phyloP scores from a whole-genome alignment of 331 rosid genomes.

The Spiraea crenata region DNA sequence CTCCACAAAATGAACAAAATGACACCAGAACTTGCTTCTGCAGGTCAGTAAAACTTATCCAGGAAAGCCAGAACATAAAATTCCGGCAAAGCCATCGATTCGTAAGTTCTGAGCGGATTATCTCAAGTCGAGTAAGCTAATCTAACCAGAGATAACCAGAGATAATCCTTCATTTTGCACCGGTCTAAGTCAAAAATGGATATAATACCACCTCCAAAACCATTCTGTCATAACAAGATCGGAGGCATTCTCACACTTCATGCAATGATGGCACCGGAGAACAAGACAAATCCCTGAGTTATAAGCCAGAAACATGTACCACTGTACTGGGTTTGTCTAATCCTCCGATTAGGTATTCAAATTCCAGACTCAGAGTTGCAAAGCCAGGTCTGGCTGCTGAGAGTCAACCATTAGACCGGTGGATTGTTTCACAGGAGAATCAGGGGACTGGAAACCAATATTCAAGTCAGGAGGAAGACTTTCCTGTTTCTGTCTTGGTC shows the following conservation, averaged over 20 bases:
- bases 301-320: background rate
- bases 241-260: constrained; percentile 8
- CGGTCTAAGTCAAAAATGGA: constrained; percentile 15
- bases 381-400: constrained; percentile 94
- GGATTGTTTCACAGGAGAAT: constrained; percentile 76
- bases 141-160: background rate
- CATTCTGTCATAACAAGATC: constrained; percentile 2
- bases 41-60: constrained; percentile 19
- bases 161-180: constrained; percentile 1
- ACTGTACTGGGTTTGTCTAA: constrained; percentile 10
- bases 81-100: background rate
- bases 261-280: background rate
- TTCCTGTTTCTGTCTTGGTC: constrained; percentile 68
- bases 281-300: background rate
- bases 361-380: constrained; percentile 58
- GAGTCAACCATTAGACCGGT: constrained; percentile 75
- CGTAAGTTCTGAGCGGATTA: background rate
- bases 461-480: constrained; percentile 86
- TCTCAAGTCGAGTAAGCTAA: constrained; percentile 8
- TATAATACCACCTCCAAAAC: background rate
- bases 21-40: background rate
- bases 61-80: background rate
- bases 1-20: background rate
- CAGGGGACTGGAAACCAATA: constrained; percentile 83
- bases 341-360: background rate